phyloP scores from a whole-genome alignment of 1,284 basidiomycete genomes.

The Malassezia sp. region DNA sequence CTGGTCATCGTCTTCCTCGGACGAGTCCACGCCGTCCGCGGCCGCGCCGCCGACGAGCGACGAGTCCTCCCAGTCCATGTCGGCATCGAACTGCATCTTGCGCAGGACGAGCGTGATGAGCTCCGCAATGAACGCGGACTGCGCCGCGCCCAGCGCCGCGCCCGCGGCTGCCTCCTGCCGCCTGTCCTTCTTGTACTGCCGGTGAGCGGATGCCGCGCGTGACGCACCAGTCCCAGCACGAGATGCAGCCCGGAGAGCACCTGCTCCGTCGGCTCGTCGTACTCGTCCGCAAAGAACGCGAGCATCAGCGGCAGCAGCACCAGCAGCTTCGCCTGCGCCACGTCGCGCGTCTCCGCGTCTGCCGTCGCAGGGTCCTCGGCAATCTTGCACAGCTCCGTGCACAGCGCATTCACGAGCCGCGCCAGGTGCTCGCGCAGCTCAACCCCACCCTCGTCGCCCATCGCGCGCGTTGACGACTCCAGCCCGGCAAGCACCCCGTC shows the following conservation, averaged over 20 bases:
- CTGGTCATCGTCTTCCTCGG: slow-evolving; percentile 60
- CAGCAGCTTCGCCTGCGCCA: slow-evolving; percentile 60
- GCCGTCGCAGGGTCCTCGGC: slow-evolving; percentile 55
- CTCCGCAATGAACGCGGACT: slow-evolving; percentile 58
- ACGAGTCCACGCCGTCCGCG: slow-evolving; percentile 67
- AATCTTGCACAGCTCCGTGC: slow-evolving; percentile 73
- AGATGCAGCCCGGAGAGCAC: slow-evolving; percentile 32
- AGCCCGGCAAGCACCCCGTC: slow-evolving; percentile 28
- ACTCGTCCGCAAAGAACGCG: slow-evolving; percentile 75
- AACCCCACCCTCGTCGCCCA: slow-evolving; percentile 58
- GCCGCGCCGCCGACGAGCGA: slow-evolving; percentile 50
- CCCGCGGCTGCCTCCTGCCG: slow-evolving; percentile 15
- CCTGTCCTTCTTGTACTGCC: slow-evolving; percentile 43
- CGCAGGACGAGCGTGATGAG: slow-evolving; percentile 68
- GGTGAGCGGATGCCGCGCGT: too few relatives aligned
- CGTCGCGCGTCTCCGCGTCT: slow-evolving; percentile 56
- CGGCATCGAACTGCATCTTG: slow-evolving; percentile 56
- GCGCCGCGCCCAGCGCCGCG: slow-evolving; percentile 18
- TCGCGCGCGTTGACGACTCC: slow-evolving; percentile 46
- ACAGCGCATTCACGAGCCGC: slow-evolving; percentile 68
- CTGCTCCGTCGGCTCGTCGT: slow-evolving; percentile 47
- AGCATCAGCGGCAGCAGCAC: slow-evolving; percentile 70
- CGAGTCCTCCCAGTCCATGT: slow-evolving; percentile 69
- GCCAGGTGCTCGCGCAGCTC: slow-evolving; percentile 81
- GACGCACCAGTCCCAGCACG: slow-evolving; percentile 28